Evolutionary conservation across 257 asterid genomes (phyloP).

Genomic region (Solanum okadae): DNA sequence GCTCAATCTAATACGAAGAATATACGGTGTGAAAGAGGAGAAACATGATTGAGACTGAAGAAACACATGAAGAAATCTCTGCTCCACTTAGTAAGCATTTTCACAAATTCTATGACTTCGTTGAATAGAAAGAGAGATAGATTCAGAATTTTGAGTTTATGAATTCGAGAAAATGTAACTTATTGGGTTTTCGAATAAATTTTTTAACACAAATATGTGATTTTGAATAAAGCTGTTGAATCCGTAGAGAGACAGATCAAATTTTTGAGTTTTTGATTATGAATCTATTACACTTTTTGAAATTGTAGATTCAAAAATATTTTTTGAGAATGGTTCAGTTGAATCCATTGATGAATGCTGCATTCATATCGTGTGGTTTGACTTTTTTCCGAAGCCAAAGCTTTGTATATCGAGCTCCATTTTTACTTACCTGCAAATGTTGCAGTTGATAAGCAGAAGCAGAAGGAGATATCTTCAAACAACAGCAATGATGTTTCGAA

Average conservation of each 20-base stretch:
- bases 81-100: neutral
- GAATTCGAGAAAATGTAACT: neutral
- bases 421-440: neutral
- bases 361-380: neutral
- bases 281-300: no score
- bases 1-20: neutral
- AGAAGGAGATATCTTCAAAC: neutral
- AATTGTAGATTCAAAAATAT: neutral
- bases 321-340: neutral
- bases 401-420: neutral
- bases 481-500: neutral
- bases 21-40: neutral
- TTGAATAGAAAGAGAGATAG: neutral
- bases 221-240: neutral
- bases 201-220: neutral
- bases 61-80: neutral
- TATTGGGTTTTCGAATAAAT: neutral
- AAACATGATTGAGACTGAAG: conserved; percentile 2
- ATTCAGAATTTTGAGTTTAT: neutral
- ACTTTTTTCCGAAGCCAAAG: neutral
- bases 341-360: neutral
- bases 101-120: neutral
- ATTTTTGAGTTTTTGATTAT: neutral
- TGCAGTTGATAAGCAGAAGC: neutral
- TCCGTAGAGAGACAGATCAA: neutral